Base-by-base conservation (phyloP, 2,329 filamentous ascomycete genomes). In the Dactylellina parvicollis region DNA sequence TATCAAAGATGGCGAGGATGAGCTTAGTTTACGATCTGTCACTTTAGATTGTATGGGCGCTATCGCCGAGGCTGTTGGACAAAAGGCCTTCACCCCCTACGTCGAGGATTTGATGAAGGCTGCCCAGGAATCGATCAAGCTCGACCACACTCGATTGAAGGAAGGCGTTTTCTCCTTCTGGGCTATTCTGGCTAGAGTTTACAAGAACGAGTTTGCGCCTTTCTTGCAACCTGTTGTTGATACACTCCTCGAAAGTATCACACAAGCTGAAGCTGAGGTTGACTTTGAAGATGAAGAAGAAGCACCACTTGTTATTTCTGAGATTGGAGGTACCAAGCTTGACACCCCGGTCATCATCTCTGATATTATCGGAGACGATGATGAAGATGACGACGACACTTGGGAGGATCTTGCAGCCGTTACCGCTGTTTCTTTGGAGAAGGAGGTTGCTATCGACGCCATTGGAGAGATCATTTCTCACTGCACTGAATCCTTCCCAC, bases 121-220 rank as follows among this genome's bases (percentile, higher is more conserved):
- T 12, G 96, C 92, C 76, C 93, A 97, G 82, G 93, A 97, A 81
- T 93, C 91, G 62, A 86, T 98, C 1, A 85, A 90, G 77, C 88
- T 99, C 1, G 93, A 92, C 77, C 93, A 97, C 82, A 91, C 93
- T 42, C 88, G 93, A 66, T 88, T 98, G 56, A 91, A 92, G 81
- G 95, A 99, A 84, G 97, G 92, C 75, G 96, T 92, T 80, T 99
- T 96, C 83, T 96, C 98, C 75, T 86, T 99, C 61, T 99, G 95
- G 94, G 92, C 92, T 76, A 92, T 91, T 40, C 88, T 99, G 80
- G 90, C 94, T 75, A 96, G 96, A 83, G 92, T 98, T 8, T 98
- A 98, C 81, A 89, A 90, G 78, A 90, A 92, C 79, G 85, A 92
- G 61, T 94, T 96, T 75, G 87, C 88, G 65, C 88, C 90, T 69